Evolutionary conservation across 257 asterid species (phyloP).

Genomic region (Echium plantagineum): DNA sequence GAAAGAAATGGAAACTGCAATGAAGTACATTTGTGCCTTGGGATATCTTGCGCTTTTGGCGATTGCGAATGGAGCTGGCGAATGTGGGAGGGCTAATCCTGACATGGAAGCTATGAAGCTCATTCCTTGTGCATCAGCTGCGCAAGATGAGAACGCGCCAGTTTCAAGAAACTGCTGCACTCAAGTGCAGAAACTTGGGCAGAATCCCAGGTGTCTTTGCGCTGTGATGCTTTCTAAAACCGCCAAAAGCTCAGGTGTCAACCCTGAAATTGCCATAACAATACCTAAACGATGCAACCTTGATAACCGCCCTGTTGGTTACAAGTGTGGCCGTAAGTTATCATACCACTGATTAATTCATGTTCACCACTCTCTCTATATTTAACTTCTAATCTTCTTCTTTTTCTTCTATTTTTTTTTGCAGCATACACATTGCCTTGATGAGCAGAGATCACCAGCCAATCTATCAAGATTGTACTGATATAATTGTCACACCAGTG

Average conservation of each 20-base stretch:
- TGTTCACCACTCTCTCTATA: not conserved
- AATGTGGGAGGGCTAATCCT: constrained; percentile 47
- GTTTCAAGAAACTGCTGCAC: constrained; percentile 41
- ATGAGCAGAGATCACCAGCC: constrained; percentile 9
- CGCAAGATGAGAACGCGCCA: constrained; percentile 27
- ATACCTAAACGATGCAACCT: constrained; percentile 68
- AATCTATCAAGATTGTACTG: not conserved
- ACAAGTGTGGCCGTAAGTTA: constrained; percentile 57
- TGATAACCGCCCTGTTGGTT: constrained; percentile 57
- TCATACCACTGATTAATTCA: not conserved
- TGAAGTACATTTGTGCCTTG: constrained; percentile 21
- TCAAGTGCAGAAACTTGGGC: constrained; percentile 40
- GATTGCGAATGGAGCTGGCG: constrained; percentile 39
- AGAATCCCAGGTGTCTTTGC: constrained; percentile 53
- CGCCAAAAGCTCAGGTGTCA: constrained; percentile 46
- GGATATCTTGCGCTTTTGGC: constrained; percentile 20
- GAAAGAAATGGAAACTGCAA: constrained; percentile 3
- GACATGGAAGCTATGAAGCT: constrained; percentile 56
- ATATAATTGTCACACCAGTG: constrained; percentile 3
- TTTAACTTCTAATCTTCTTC: not conserved
- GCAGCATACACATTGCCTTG: constrained; percentile 57
- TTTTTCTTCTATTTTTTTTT: not conserved
- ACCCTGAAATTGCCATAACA: constrained; percentile 45
- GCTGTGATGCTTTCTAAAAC: constrained; percentile 62
- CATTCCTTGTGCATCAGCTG: constrained; percentile 53